Evolutionary conservation across 75 land plant genomes (phyloP), one percentile per base, ranked within the genome.

Genomic region (Pinus albicaulis): DNA sequence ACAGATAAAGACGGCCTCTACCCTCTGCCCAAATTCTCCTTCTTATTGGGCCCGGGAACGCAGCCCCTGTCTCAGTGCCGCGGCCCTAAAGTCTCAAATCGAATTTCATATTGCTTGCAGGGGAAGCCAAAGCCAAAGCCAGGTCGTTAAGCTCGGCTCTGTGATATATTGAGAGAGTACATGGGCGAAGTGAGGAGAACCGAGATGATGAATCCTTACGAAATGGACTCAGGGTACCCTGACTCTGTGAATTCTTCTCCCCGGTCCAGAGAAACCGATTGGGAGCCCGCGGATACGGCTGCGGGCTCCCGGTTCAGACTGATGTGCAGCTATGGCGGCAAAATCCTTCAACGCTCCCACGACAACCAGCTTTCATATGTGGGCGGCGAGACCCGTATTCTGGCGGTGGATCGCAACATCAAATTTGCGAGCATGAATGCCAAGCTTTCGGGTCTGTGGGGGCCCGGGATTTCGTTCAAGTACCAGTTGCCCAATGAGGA

Each of bases 401-500:
- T 92, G 57, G 75, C 88, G 72, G 86, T 96, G 78, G 96, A 89
- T 16, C 82, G 99, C 26, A 66, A 57, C 77, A 75, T 86, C 80
- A 71, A 61, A 22, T 84, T 89, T 77, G 4, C 81, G 10, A 85
- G 76, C 55, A 36, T 94, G 71, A 74, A 81, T 60, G 55, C 80
- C 62, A 90, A 89, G 82, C 84, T 96, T 59, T 76, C 82, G 26
- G 60, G 87, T 26, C 69, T 92, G 61, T 73, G 72, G 74, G 84
- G 76, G 26, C 24, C 77, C 22, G 72, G 60, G 17, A 56, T 93
- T 3, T 78, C 83, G 48, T 74, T 94, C 60, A 96, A 96, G 86
- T 96, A 96, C 79, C 97, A 96, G 87, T 78, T 96, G 55, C 98
- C 98, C 22, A 88, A 89, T 20, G 97, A 93, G 80, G 98, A 95